Conservation (phyloP, 108 stramenopile species). For the Nitzschia sp. region DNA sequence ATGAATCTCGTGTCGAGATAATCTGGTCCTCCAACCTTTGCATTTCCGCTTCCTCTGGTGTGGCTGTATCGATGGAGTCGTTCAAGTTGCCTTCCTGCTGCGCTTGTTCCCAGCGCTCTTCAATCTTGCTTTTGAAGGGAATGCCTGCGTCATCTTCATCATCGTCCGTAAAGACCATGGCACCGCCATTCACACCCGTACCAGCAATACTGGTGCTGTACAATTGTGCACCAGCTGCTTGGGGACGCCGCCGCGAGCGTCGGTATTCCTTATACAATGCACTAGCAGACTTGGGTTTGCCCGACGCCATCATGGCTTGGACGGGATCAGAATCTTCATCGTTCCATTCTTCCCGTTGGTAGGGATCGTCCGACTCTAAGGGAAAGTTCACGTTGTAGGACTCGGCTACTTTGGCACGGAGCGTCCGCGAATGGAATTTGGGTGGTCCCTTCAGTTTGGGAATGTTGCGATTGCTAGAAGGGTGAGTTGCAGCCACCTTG, state of each 20-base stretch:
- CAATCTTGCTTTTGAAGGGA: slow-evolving; percentile 24
- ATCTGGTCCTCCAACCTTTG: background rate
- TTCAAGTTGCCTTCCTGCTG: slow-evolving; percentile 8
- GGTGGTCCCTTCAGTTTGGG: slow-evolving; percentile 15
- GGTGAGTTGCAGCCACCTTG: background rate
- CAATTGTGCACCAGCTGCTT: background rate
- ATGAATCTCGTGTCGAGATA: background rate
- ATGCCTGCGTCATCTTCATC: background rate
- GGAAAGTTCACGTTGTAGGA: background rate
- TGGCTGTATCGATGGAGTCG: background rate
- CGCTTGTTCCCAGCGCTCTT: slow-evolving; percentile 37
- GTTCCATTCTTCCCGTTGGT: background rate
- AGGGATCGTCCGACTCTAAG: no score
- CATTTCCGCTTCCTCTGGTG: background rate
- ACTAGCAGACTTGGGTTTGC: background rate
- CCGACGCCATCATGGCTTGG: background rate
- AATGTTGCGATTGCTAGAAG: background rate
- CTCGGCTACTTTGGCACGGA: background rate
- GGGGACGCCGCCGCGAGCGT: background rate
- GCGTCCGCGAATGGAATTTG: background rate
- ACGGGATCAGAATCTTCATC: background rate
- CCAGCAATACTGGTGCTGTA: background rate
- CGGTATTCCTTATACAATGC: background rate
- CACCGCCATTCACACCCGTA: background rate
- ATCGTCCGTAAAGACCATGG: background rate